Base-by-base conservation (phyloP, 2,329 filamentous ascomycete genomes). In the Nigrograna mackinnonii region DNA sequence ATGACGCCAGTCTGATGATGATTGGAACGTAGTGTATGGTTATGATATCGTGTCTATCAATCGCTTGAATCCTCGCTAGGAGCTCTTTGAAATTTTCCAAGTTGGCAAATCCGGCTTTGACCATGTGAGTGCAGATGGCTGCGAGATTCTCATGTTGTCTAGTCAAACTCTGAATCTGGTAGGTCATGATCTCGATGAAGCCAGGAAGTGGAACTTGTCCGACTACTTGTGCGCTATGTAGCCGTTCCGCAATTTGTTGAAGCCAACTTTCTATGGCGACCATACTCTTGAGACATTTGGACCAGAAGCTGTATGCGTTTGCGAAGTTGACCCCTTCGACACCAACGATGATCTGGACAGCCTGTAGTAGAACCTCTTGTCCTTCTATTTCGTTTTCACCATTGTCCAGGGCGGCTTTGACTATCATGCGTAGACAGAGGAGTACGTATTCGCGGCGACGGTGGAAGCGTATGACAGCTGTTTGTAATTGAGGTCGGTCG, bases 101-200 rank as follows among this genome's bases (percentile, higher is more conserved):
- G 33, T 79, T 81, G 2, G 85, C 85, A 55, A 87, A 85, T 40
- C 84, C 82, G 51, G 83, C 86, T 57, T 91, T 89, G 47, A 96
- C 81, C 41, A 94, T 80, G 47, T 87, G 84, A 47, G 84, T 85
- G 38, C 95, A 73, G 39, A 96, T 87, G n/a, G 90, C 80, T 11
- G 86, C 85, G 13, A 99, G 75, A 13, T 87, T 83, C 64, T 99
- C 92, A 63, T 99, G 95, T 67, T 99, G 92, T 59, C 89, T 85
- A 17, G 86, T 83, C 38, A 99, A 78, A 59, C 89, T 95, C 52
- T 82, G 75, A 33, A 86, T 83, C 57, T 95, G 89, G 58, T 89
- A 88, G 55, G 91, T 85, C 48, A 95, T 80, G 3, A 86, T 86
- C 62, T 95, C 89, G 52, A 86, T 77, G 43, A 86, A 78, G 52